Evolutionary conservation across 352 stramenopile genomes (phyloP), one percentile per base, ranked within the genome.

Genomic region (Phytophthora macrochlamydospora): DNA sequence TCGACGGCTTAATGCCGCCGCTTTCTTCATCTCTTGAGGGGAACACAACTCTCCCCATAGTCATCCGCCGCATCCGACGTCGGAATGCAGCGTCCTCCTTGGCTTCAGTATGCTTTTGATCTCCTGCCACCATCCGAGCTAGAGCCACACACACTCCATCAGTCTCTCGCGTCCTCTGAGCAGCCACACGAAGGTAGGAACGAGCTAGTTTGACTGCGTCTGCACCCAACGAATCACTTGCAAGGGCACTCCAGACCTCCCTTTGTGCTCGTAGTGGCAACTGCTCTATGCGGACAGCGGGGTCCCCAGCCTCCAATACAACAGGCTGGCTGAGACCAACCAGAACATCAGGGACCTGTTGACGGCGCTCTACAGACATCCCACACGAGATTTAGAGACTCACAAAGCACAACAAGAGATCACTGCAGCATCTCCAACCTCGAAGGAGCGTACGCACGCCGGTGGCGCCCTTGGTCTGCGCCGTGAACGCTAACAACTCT

Each of bases 201-300:
- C 54, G 55, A 24, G 69, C 75, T 33, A 83, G 51, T 18, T 18
- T 31, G 51, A 54, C 57, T 30, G 46, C 56, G 12, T n/a, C 59
- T 4, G 51, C 37, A 46, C 58, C 28, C n/a, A 59, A 66, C 24
- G 61, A 68, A 32, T 56, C 42, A 31, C 70, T 79, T 9, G 75
- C 73, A 29, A 91, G 60, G 33, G 79, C 78, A 43, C 80, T 89
- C 82, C 80, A 93, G 24, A 89, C 65, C 35, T 88, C 76, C 0
- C 84, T 80, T 55, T 93, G 84, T 3, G 71, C 73, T 18, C 53
- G 29, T 28, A 83, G 31, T 7, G 69, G 44, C 38, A 87, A 48
- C 30, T 74, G 56, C 45, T 93, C 80, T 35, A 92, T 65, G 7
- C 67, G 49, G 0, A 92, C 48, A 0, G 79, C 76, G 29, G 78